Base-by-base conservation (phyloP, 768 basidiomycete species). In the Symmetrospora coprosmae region DNA sequence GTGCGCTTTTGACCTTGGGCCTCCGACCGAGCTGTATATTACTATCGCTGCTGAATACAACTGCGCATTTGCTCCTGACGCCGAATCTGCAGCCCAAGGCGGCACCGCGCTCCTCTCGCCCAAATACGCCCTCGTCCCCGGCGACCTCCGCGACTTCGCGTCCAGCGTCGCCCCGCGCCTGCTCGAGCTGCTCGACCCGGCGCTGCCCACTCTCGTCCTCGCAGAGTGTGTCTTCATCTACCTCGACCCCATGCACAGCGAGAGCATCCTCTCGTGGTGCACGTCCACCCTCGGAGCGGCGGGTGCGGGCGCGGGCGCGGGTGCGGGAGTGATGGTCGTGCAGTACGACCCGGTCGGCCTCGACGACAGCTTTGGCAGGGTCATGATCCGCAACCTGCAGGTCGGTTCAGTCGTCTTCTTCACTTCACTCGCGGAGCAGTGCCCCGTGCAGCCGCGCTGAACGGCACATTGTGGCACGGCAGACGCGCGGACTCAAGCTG, bases 221-320 rank as follows among this genome's bases (percentile, higher is more conserved):
- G 89, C 87, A 63, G 92, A 97, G 76, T 97, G 92, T 66, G 86
- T 96, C 17, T 78, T 94, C 55, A 88, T 82, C 14, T 96, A 99
- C 73, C 85, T 96, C 78, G 67, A 75, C 0, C 81, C 86, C 0
- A 68, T 73, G 2, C 74, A 76, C 2, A 83, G 83, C 1, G 75
- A 78, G 28, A 74, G 74, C 0, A 69, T 94, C 13, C 74, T 94
- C 1, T 71, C 74, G 35, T 91, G 86, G 85, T 89, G 91, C 68
- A 75, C 78, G 1, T 74, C 79, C 56, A 77, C 76, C 59, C 82
- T 80, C 68, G 43, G 28, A 8, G 40, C 81, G 1, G 82, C 81
- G 27, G 79, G 77, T 2, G 28, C 63, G 4, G 65, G n/a, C n/a
- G n/a, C n/a, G n/a, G n/a, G n/a, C n/a, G n/a, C n/a, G n/a, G n/a